Evolutionary conservation across 345 rosid species (phyloP).

Genomic region (Populus nigra): DNA sequence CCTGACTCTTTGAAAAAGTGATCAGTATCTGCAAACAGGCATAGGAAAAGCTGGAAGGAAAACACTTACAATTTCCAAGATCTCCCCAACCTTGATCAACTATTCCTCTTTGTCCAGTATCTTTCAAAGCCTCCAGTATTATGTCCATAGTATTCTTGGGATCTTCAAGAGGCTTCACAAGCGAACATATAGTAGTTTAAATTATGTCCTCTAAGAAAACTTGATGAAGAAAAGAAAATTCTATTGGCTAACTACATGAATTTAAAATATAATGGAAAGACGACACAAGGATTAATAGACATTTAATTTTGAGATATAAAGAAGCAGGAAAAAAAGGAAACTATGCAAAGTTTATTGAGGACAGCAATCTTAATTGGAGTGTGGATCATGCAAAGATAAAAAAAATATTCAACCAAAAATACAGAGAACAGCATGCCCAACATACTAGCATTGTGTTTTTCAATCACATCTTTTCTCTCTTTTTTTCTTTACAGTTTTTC

Average conservation of each 20-base stretch:
- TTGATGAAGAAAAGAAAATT: conserved; percentile 1
- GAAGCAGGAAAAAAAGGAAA: background rate
- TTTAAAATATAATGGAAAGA: background rate
- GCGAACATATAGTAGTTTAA: conserved; percentile 13
- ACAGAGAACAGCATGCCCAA: background rate
- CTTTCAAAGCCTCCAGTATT: conserved; percentile 79
- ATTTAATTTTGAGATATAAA: background rate
- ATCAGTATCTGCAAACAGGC: background rate
- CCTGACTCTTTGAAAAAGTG: background rate
- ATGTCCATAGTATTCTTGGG: conserved; percentile 66
- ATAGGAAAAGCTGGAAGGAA: conserved; percentile 8
- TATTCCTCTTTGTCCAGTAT: conserved; percentile 88
- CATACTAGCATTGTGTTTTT: too few relatives aligned
- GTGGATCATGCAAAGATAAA: background rate
- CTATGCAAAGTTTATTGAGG: background rate
- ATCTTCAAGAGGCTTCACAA: conserved; percentile 87
- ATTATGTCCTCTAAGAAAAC: background rate
- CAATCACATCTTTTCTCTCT: background rate
- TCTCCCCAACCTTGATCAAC: conserved; percentile 95
- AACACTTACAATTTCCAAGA: conserved; percentile 73
- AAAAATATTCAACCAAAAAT: background rate
- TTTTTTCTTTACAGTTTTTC: background rate
- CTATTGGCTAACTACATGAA: background rate
- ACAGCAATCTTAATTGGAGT: background rate
- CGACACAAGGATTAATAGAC: background rate